Conservation (phyloP, 2,329 filamentous ascomycete genomes). For the Gnomoniopsis smithogilvyi region DNA sequence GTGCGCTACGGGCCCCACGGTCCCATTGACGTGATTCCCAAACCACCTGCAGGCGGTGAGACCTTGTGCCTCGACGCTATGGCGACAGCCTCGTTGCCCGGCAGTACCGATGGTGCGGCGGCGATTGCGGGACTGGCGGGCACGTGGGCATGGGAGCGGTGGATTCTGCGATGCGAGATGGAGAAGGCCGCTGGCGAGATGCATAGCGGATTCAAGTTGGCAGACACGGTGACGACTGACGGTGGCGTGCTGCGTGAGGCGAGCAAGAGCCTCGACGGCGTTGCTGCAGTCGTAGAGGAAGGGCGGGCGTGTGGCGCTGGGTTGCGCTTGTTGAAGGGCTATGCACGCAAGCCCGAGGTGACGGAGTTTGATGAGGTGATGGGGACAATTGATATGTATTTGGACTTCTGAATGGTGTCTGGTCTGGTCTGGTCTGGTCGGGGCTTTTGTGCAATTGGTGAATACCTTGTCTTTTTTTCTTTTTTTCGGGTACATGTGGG, state of each 20-base stretch:
- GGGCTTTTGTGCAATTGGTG: not conserved
- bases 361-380: conserved; percentile 14
- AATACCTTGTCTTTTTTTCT: not conserved
- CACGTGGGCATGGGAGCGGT: conserved; percentile 92
- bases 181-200: conserved; percentile 73
- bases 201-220: conserved; percentile 35
- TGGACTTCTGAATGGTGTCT: conserved; percentile 2
- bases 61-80: conserved; percentile 59
- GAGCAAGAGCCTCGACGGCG: conserved; percentile 56
- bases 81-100: conserved; percentile 59
- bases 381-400: conserved; percentile 13
- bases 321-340: conserved; percentile 61
- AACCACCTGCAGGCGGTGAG: conserved; percentile 30
- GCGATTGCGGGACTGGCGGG: conserved; percentile 79
- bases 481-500: not conserved
- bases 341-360: conserved; percentile 56
- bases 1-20: conserved; percentile 35
- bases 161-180: conserved; percentile 83
- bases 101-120: conserved; percentile 69
- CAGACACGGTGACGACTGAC: conserved; percentile 46
- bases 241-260: conserved; percentile 52
- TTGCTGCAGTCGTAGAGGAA: conserved; percentile 62
- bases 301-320: conserved; percentile 56
- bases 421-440: not conserved
- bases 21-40: conserved; percentile 32